These are phyloP conservation scores for Coelastrella sp. DNA, from an alignment of 139 green algal genomes.

Conservation along the genomic window DNA sequence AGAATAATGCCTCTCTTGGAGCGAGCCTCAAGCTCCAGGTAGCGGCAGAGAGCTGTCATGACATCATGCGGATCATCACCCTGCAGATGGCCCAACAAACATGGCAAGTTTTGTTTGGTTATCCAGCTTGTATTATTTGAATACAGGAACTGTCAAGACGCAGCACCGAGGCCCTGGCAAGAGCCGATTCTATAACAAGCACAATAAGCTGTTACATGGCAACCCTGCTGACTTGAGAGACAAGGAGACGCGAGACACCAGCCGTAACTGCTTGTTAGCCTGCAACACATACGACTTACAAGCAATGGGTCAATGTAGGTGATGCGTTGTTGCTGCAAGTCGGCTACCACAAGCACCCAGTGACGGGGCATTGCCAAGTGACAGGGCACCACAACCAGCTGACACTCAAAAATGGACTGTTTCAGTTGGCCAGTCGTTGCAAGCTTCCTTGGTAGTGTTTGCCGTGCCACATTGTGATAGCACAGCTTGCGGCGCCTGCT, in stretches of 20 bases:
- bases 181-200: too few species aligned
- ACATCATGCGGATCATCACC: background rate
- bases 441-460: background rate
- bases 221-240: too few species aligned
- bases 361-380: background rate
- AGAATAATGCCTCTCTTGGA: background rate
- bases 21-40: background rate
- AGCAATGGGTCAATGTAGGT: background rate
- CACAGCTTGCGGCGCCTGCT: background rate
- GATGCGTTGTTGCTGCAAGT: background rate
- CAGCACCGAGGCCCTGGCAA: too few species aligned
- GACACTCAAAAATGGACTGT: background rate
- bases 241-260: background rate
- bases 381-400: background rate
- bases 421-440: background rate
- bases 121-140: too few species aligned
- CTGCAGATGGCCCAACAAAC: background rate
- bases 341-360: background rate
- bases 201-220: too few species aligned
- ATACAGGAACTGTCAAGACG: too few species aligned
- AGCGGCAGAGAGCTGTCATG: background rate
- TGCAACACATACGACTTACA: background rate
- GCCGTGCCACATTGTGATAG: background rate
- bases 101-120: too few species aligned
- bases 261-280: too few species aligned